These are phyloP conservation scores for Pseudocercospora crystallina DNA, from an alignment of 2,329 filamentous ascomycete species.

Conservation along the genomic window DNA sequence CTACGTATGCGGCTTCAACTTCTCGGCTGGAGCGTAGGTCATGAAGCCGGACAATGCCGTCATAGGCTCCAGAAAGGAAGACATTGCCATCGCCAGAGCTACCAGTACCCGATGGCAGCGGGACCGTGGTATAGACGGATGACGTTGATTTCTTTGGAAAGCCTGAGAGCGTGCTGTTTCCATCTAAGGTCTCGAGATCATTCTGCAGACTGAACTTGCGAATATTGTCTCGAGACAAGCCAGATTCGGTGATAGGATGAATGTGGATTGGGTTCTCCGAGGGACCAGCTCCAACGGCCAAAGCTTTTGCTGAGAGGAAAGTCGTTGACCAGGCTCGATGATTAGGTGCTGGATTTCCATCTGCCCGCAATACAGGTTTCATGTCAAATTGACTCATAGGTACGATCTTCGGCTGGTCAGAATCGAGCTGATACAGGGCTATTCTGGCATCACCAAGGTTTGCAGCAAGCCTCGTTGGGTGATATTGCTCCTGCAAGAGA, in stretches of 20 bases:
- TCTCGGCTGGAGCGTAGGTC: constrained; percentile 56
- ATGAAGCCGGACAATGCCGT: constrained; percentile 59
- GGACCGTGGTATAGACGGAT: constrained; percentile 49
- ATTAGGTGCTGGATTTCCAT: constrained; percentile 20
- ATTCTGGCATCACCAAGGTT: constrained; percentile 48
- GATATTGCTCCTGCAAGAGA: constrained; percentile 18
- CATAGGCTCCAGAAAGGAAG: constrained; percentile 62
- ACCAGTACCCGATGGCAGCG: constrained; percentile 36
- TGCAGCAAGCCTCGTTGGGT: constrained; percentile 49
- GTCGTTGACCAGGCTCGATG: constrained; percentile 50
- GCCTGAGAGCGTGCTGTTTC: constrained; percentile 5
- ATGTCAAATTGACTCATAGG: constrained; percentile 40
- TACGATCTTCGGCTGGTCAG: constrained; percentile 28
- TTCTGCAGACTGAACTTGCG: constrained; percentile 41
- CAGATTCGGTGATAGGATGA: constrained; percentile 50
- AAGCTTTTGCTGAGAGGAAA: constrained; percentile 50
- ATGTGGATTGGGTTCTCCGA: constrained; percentile 48
- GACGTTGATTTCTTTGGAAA: constrained; percentile 34
- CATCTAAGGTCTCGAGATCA: constrained; percentile 21
- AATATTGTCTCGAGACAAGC: constrained; percentile 41
- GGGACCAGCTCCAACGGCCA: constrained; percentile 54
- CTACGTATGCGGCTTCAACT: constrained; percentile 51
- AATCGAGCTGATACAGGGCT: constrained; percentile 33
- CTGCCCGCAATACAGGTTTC: constrained; percentile 15
- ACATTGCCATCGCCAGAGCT: constrained; percentile 44